phyloP scores from a whole-genome alignment of 192 early-diverging fungal genomes.

The Chytriomyces sp. region DNA sequence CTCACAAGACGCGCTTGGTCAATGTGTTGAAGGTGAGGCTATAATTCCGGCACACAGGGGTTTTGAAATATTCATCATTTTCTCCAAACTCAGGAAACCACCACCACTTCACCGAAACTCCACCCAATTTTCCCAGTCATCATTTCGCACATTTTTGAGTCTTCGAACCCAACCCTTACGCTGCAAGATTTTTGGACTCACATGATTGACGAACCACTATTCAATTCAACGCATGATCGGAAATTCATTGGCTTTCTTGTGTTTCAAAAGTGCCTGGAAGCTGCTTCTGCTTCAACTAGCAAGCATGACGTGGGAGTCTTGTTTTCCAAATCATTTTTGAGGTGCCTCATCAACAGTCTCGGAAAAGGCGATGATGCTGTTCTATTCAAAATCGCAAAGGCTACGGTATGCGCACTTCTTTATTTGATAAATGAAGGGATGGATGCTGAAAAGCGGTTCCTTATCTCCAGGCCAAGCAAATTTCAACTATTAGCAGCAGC shows the following conservation, averaged over 20 bases:
- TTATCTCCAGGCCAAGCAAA: conserved; percentile 44
- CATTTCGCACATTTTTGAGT: conserved; percentile 47
- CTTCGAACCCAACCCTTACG: conserved; percentile 7
- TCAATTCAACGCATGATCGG: conserved; percentile 79
- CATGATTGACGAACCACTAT: conserved; percentile 64
- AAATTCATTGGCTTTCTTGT: conserved; percentile 90
- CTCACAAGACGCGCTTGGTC: conserved; percentile 12
- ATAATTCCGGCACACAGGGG: too few relatives aligned
- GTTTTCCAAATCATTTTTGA: conserved; percentile 85
- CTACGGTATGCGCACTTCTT: conserved; percentile 54
- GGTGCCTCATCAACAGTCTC: conserved; percentile 85
- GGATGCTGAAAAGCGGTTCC: neutral
- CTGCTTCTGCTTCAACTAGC: neutral
- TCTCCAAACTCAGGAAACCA: neutral
- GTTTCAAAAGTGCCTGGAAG: conserved; percentile 48
- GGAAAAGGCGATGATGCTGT: conserved; percentile 69
- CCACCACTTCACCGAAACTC: conserved; percentile 60
- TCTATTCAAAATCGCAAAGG: conserved; percentile 79
- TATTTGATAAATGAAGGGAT: neutral
- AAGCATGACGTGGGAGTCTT: conserved; percentile 61
- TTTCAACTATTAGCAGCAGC: conserved; percentile 64
- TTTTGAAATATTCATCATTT: too few relatives aligned
- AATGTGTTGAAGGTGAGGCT: neutral
- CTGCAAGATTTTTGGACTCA: conserved; percentile 75
- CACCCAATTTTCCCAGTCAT: conserved; percentile 71